Evolutionary conservation across 2,329 filamentous ascomycete species (phyloP), one percentile per base, ranked within the genome.

Genomic region (Trichoderma atrobrunneum): DNA sequence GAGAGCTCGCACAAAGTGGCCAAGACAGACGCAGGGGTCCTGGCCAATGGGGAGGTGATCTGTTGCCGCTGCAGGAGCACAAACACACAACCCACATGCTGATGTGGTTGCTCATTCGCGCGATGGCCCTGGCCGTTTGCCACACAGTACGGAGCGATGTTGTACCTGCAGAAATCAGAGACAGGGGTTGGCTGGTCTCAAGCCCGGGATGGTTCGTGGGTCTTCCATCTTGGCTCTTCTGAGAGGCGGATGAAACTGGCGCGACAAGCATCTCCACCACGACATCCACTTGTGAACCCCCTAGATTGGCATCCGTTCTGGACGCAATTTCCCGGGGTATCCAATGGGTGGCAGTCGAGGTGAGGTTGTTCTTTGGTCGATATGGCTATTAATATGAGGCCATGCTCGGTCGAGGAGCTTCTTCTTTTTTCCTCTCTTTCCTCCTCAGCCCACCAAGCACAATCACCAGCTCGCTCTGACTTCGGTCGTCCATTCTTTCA

Each of bases 401-500:
- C 77, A 74, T 80, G 81, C 80, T 82, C 81, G 77, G 39, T 62
- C 39, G 66, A 73, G 30, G 63, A 65, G 30, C 70, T 16, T 54
- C 43, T 59, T 75, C 34, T 66, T 57, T 73, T 65, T 32, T 60
- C 77, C 75, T 76, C 79, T 78, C 77, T 75, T 76, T 75, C 74
- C 78, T 76, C 81, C 74, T 77, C 83, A 86, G 83, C 84, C 80
- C 80, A 80, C 81, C 79, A 80, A 84, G 82, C 83, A 82, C 78
- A 74, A 77, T 76, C 24, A 77, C 79, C 76, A 79, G 80, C 82
- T 83, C 82, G 61, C 76, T 70, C 66, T 87, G 85, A 87, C 85
- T 83, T 86, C 85, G 85, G 86, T 87, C 86, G 86, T 87, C 86
- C 86, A 87, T 82, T 87, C 86, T 85, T 87, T 86, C 78, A 79